Evolutionary conservation across 2,329 filamentous ascomycete genomes (phyloP), one percentile per base, ranked within the genome.

Genomic region (Mycogone perniciosa): DNA sequence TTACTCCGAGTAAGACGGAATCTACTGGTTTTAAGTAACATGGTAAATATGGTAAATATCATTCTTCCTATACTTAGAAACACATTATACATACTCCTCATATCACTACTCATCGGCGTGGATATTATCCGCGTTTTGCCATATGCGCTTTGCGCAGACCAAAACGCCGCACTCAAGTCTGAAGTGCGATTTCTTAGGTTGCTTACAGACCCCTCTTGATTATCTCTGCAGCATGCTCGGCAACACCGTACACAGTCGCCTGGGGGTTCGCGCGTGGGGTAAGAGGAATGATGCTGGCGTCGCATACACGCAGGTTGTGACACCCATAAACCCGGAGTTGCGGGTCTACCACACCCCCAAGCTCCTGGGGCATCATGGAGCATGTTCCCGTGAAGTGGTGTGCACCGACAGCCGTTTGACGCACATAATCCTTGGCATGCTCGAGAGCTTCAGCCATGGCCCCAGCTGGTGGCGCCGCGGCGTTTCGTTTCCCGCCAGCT

Each of bases 311-410:
- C 29, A 58, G 46, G 30, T 58, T 58, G 38, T 34, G 46, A 6
- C 34, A 46, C 6, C 53, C 56, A 7, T 55, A 47, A 5, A 58
- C 53, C 6, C 41, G 35, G 4, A 58, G 48, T 9, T 54, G 27
- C 5, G 41, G 30, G 34, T 58, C 46, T 6, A 58, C 56, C 31
- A 58, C 56, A 30, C 74, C 74, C 4, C 71, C 73, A 4, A 67
- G 59, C 38, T 69, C 68, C 29, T 62, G 57, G 1, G 72, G 72
- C 48, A 74, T 62, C 76, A 79, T 79, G 9, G 73, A 70, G 41
- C 71, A 69, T 10, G 73, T 78, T 6, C 77, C 75, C 3, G 68
- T 63, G 0, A 73, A 69, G 60, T 80, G 77, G 56, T 74, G 79
- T 38, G 65, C 62, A 5, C 67, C 67, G 5, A 70, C 66, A 46